Evolutionary conservation across 140 eudicot species (phyloP), one percentile per base, ranked within the genome.

Genomic region (Erigeron philadelphicus): DNA sequence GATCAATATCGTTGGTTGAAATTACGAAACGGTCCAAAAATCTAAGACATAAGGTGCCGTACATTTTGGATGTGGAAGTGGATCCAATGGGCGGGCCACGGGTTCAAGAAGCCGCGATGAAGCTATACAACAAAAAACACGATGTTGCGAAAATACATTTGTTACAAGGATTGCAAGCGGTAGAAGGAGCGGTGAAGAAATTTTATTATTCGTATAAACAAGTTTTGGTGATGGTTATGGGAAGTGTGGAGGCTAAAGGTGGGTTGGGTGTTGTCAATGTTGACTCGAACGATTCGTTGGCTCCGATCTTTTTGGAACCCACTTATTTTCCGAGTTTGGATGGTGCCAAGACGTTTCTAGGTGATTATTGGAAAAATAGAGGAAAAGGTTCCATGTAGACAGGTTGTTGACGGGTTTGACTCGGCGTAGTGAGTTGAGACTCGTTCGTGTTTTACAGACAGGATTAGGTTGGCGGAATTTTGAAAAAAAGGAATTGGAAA

Each of bases 311-410:
- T 45, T n/a, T 82, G 1, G 97, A 88, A 45, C 97, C 97, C 13
- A 84, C 97, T 15, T 90, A 88, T 82, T 90, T 81, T 82, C 97
- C 97, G 48, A 91, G 97, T 61, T 81, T 91, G 95, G 97, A 88
- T 63, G 97, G 90, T 10, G 97, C 96, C 0, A 90, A 91, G 84
- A 91, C 96, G 55, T 88, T 91, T 70, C 58, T 91, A 76, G 97
- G 95, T 16, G 88, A 82, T 53, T 74, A 80, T n/a, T 88, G 94
- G 96, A 84, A 84, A 9, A 90, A 85, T 53, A 85, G 78, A 71
- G 72, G 80, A 40, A 25, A 42, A 55, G 23, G 69, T n/a, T 31
- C 38, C 5, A 62, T 59, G 71, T 72, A 64, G 75, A 50, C 11
- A 35, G 44, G 64, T 67, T 53, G 64, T 21, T 71, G 74, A 41